Percentiles rank a stretch among this genome's conserved stretches.
Evolutionary conservation across 306 rosid species (phyloP).

Genomic region (Citrullus mucosospermus): DNA sequence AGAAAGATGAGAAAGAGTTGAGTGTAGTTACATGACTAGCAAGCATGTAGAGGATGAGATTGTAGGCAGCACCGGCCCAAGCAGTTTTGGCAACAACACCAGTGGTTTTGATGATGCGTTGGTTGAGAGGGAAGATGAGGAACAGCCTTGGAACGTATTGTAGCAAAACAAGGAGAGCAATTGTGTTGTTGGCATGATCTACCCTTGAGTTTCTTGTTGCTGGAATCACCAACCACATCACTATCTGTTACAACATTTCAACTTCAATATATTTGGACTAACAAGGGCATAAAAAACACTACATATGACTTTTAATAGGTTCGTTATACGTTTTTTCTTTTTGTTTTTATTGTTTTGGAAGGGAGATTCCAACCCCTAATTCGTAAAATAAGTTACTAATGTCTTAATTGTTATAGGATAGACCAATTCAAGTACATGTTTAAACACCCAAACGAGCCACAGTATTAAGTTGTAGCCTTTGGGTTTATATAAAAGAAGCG

Average conservation of each 20-base stretch:
- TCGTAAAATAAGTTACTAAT: too few species aligned
- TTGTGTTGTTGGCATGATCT: constrained; percentile 69
- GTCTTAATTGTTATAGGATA: too few species aligned
- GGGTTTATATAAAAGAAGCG: too few species aligned
- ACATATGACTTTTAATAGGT: too few species aligned
- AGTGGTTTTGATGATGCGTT: constrained; percentile 55
- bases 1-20: neutral
- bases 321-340: too few species aligned
- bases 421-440: too few species aligned
- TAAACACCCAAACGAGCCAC: too few species aligned
- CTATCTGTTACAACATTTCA: constrained; percentile 32
- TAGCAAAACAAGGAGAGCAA: constrained; percentile 63
- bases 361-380: too few species aligned
- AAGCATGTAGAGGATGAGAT: constrained; percentile 70
- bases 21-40: constrained; percentile 64
- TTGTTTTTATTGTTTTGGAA: too few species aligned
- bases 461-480: too few species aligned
- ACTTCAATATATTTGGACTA: neutral
- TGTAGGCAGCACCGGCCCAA: constrained; percentile 91
- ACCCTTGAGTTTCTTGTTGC: constrained; percentile 25
- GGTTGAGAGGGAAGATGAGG: constrained; percentile 74
- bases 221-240: constrained; percentile 74
- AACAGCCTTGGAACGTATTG: constrained; percentile 75
- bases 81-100: constrained; percentile 78
- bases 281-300: too few species aligned